phyloP scores from a whole-genome alignment of 768 basidiomycete genomes.

The Mycena vitilis region DNA sequence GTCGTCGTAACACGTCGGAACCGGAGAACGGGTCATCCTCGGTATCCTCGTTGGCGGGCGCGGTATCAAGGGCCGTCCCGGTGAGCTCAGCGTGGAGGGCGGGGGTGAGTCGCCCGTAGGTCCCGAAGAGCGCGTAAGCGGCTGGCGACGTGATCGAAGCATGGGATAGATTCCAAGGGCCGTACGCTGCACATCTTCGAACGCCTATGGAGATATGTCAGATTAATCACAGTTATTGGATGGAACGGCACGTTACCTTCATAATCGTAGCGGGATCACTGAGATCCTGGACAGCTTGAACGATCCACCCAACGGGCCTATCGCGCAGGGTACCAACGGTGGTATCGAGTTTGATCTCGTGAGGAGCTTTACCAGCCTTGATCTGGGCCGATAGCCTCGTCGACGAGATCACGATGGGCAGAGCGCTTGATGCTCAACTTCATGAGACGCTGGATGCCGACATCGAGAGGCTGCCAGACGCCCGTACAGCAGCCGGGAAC shows the following conservation, averaged over 20 bases:
- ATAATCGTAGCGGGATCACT: not conserved
- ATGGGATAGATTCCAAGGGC: slow-evolving; percentile 13
- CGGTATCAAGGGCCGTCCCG: too few relatives aligned
- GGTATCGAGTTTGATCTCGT: too few relatives aligned
- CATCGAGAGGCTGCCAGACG: slow-evolving; percentile 39
- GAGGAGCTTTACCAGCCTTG: too few relatives aligned
- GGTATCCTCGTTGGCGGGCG: too few relatives aligned
- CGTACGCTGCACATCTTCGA: slow-evolving; percentile 25
- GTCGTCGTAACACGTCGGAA: slow-evolving; percentile 23
- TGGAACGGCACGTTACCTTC: not conserved
- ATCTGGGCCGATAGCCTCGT: too few relatives aligned
- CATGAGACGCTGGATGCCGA: slow-evolving; percentile 37
- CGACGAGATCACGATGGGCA: too few relatives aligned
- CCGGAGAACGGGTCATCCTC: not conserved
- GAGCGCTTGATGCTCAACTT: slow-evolving; percentile 25
- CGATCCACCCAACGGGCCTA: too few relatives aligned
- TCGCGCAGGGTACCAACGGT: too few relatives aligned
- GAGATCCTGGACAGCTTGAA: not conserved
- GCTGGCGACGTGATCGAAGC: slow-evolving; percentile 1
- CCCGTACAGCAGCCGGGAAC: slow-evolving; percentile 42
- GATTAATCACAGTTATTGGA: not conserved
- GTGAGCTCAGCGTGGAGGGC: too few relatives aligned
- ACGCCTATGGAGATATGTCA: slow-evolving; percentile 7
- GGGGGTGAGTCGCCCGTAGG: too few relatives aligned
- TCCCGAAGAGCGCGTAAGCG: slow-evolving; percentile 7